Percentiles rank a stretch among this genome's conserved stretches.
Evolutionary conservation across 2,329 filamentous ascomycete species (phyloP).

Genomic region (Thielaviopsis ethacetica): DNA sequence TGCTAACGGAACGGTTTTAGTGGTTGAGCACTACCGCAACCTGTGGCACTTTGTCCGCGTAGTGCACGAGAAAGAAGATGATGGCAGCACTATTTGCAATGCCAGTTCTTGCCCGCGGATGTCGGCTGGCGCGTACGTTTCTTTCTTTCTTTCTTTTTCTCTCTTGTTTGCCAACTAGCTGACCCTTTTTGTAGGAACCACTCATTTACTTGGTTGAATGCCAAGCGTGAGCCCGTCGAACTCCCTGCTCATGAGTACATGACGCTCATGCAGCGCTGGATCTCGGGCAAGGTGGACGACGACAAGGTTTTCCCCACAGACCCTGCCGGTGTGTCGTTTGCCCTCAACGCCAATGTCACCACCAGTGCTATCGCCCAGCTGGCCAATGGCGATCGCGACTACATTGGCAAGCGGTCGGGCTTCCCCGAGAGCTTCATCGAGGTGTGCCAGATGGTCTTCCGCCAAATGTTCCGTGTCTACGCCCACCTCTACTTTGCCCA

Average conservation of each 20-base stretch:
- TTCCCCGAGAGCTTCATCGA: slow-evolving; percentile 82
- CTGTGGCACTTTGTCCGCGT: slow-evolving; percentile 80
- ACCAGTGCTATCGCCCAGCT: slow-evolving; percentile 46
- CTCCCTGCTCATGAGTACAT: slow-evolving; percentile 89
- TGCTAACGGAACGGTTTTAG: slow-evolving; percentile 27
- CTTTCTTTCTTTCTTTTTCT: not conserved
- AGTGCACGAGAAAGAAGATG: slow-evolving; percentile 70
- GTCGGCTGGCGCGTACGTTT: slow-evolving; percentile 81
- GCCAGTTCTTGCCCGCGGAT: slow-evolving; percentile 71
- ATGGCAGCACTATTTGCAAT: slow-evolving; percentile 69
- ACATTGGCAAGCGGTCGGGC: slow-evolving; percentile 82
- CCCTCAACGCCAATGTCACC: slow-evolving; percentile 43
- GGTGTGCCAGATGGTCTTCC: slow-evolving; percentile 86
- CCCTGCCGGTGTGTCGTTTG: slow-evolving; percentile 50
- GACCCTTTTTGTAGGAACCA: slow-evolving; percentile 43
- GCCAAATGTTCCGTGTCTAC: slow-evolving; percentile 98
- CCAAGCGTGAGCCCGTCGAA: slow-evolving; percentile 72
- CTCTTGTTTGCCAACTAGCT: not conserved
- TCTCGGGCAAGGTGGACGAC: slow-evolving; percentile 88
- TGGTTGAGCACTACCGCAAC: slow-evolving; percentile 83
- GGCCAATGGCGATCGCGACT: slow-evolving; percentile 47
- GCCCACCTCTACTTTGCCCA: slow-evolving; percentile 97
- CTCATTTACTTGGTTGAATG: slow-evolving; percentile 93
- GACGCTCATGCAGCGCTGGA: slow-evolving; percentile 92
- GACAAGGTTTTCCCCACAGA: slow-evolving; percentile 81